These are phyloP conservation scores for Sphaerulina vaccinii DNA, from an alignment of 2,329 filamentous ascomycete genomes.

Conservation along the genomic window DNA sequence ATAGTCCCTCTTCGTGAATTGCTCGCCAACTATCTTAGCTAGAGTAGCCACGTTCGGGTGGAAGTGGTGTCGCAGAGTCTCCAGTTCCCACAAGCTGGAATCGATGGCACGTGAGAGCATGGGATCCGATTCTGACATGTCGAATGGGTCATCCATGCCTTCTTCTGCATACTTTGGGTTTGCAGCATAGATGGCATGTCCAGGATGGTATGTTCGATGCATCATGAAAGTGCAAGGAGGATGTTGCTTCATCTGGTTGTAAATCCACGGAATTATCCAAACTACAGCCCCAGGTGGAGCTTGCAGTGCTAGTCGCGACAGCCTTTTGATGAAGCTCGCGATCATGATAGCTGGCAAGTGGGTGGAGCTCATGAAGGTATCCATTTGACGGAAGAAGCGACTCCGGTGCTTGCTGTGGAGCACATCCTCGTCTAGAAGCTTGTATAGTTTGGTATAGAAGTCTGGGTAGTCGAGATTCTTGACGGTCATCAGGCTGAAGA, in stretches of 20 bases:
- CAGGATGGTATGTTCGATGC: conserved; percentile 60
- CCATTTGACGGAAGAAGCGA: conserved; percentile 85
- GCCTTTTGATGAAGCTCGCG: conserved; percentile 93
- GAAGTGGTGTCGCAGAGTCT: conserved; percentile 87
- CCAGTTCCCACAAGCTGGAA: conserved; percentile 91
- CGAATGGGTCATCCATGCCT: conserved; percentile 73
- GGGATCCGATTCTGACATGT: conserved; percentile 73
- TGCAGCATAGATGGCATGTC: conserved; percentile 32
- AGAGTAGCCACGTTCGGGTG: conserved; percentile 96
- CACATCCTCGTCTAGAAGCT: conserved; percentile 78
- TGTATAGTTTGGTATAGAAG: conserved; percentile 93
- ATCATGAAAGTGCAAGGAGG: conserved; percentile 95
- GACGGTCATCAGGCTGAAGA: conserved; percentile 91
- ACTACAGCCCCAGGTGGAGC: conserved; percentile 89
- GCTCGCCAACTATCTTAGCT: conserved; percentile 88
- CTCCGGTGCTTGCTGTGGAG: conserved; percentile 94
- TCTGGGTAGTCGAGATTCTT: conserved; percentile 83
- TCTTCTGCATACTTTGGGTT: conserved; percentile 48
- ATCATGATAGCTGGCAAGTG: conserved; percentile 89
- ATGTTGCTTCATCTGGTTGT: conserved; percentile 89
- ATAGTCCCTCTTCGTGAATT: conserved; percentile 94
- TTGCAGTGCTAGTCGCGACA: conserved; percentile 78
- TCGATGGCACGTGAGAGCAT: conserved; percentile 85
- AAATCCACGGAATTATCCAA: conserved; percentile 85
- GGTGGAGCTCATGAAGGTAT: conserved; percentile 85